Evolutionary conservation across 2,329 filamentous ascomycete species (phyloP).

Genomic region (Pseudopyrenochaeta lycopersici): DNA sequence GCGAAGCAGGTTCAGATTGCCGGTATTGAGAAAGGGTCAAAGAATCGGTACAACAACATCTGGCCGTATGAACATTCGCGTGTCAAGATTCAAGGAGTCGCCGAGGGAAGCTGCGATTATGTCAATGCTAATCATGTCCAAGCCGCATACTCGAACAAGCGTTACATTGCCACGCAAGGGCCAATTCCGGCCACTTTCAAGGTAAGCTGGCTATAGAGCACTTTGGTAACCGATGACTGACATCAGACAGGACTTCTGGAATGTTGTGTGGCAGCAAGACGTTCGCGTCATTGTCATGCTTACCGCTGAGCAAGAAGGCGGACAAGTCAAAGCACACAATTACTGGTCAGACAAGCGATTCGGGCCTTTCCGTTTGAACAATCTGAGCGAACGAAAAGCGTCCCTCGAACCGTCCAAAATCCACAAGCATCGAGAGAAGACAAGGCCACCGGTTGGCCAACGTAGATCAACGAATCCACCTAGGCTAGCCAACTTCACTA

Average conservation of each 20-base stretch:
- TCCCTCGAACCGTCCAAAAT: conserved; percentile 73
- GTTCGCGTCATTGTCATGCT: conserved; percentile 95
- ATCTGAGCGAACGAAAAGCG: conserved; percentile 82
- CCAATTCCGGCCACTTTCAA: conserved; percentile 92
- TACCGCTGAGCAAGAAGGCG: conserved; percentile 91
- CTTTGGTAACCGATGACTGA: conserved; percentile 18
- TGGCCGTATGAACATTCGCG: conserved; percentile 94
- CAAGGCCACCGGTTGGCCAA: conserved; percentile 45
- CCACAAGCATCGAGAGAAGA: conserved; percentile 49
- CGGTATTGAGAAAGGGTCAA: conserved; percentile 91
- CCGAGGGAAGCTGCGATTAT: conserved; percentile 82
- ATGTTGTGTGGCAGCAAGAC: conserved; percentile 95
- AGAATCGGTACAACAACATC: conserved; percentile 98
- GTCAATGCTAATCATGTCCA: conserved; percentile 92
- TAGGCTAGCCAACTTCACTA: conserved; percentile 37
- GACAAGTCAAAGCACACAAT: conserved; percentile 91
- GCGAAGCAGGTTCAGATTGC: conserved; percentile 74
- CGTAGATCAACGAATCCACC: conserved; percentile 47
- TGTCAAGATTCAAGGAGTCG: conserved; percentile 77
- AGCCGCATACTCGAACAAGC: conserved; percentile 82
- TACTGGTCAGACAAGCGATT: conserved; percentile 88
- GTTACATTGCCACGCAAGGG: conserved; percentile 94
- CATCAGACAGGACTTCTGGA: conserved; percentile 86
- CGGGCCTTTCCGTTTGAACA: conserved; percentile 77
- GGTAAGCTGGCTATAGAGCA: conserved; percentile 60